phyloP scores from a whole-genome alignment of 2,329 filamentous ascomycete genomes.

The Fusarium sacchari region DNA sequence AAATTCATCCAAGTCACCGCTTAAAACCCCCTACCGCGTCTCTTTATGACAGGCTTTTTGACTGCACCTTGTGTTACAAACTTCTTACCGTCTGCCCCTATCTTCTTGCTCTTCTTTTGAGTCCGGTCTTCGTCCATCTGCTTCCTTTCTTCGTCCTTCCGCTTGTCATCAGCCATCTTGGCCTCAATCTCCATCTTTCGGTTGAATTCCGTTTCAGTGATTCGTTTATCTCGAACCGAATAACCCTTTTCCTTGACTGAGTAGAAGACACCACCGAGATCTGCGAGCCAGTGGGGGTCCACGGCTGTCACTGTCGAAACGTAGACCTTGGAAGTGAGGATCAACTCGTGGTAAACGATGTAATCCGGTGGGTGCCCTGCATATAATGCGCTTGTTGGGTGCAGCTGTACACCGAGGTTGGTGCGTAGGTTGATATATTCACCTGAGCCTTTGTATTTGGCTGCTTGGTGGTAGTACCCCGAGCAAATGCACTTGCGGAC shows the following conservation, averaged over 20 bases:
- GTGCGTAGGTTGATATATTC: constrained; percentile 98
- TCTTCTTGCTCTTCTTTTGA: constrained; percentile 53
- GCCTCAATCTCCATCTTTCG: constrained; percentile 91
- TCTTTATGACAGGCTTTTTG: constrained; percentile 68
- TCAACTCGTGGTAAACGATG: constrained; percentile 97
- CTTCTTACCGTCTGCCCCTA: constrained; percentile 58
- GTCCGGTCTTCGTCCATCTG: constrained; percentile 60
- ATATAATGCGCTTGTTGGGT: constrained; percentile 93
- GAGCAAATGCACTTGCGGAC: constrained; percentile 97
- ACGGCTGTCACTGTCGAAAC: constrained; percentile 97
- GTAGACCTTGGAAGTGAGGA: constrained; percentile 96
- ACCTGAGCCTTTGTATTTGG: constrained; percentile 93
- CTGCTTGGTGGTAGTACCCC: constrained; percentile 97
- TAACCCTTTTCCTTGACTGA: constrained; percentile 98
- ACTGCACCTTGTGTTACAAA: constrained; percentile 70
- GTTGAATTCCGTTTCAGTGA: constrained; percentile 93
- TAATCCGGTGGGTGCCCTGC: constrained; percentile 97
- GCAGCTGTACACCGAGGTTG: constrained; percentile 91
- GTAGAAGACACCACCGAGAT: constrained; percentile 96
- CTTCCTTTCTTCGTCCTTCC: constrained; percentile 68
- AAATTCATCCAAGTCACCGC: background rate
- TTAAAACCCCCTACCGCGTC: constrained; percentile 65
- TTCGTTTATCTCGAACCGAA: constrained; percentile 82
- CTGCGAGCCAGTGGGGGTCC: constrained; percentile 96
- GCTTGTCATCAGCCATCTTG: constrained; percentile 89